Base-by-base conservation (phyloP, 352 stramenopile species). In the Globisporangium perplexum region DNA sequence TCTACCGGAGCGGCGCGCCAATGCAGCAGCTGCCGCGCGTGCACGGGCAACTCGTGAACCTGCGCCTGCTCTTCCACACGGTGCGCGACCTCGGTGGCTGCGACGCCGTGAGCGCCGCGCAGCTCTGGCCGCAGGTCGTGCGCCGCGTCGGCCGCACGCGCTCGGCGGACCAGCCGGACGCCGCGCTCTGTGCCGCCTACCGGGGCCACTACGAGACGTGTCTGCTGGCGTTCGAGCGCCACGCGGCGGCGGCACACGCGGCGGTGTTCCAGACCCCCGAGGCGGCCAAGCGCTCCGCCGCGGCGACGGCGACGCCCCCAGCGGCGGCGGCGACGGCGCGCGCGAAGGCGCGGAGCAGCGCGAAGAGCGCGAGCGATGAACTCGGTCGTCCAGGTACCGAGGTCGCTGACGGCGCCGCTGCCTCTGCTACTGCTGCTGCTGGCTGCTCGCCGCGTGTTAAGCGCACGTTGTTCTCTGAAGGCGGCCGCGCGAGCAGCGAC, bases 1-100 rank as follows among this genome's bases (percentile, higher is more conserved):
- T 92, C 26, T 94, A 94, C 36, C 77, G 83, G 33, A 71, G 66
- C n/a, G 72, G 74, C 11, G 68, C 82, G 35, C 83, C 83, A 23
- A 94, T 94, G 83, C 71, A 89, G 57, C 74, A 84, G 47, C 55
- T 90, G 35, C 83, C 83, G 8, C 73, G 74, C 28, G 69, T 86
- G 14, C 72, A 94, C 42, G 83, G 78, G 20, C 77, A 90, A 57
- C 61, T 88, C 8, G 66, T 91, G 14, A 91, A 90, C 45, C 57
- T 94, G 44, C 69, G 74, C 26, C 55, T 73, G 30, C 61, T 94
- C 10, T 89, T 86, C 69, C 86, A 88, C 61, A 77, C 59, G 1
- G 79, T 94, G 7, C 31, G 55, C 7, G 63, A 73, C 20, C 51
- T 81, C 7, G 81, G 77, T 6, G 81, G 81, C 30, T 92, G 74